phyloP scores from a whole-genome alignment of 2,329 filamentous ascomycete species.

The Aureobasidium sp. region DNA sequence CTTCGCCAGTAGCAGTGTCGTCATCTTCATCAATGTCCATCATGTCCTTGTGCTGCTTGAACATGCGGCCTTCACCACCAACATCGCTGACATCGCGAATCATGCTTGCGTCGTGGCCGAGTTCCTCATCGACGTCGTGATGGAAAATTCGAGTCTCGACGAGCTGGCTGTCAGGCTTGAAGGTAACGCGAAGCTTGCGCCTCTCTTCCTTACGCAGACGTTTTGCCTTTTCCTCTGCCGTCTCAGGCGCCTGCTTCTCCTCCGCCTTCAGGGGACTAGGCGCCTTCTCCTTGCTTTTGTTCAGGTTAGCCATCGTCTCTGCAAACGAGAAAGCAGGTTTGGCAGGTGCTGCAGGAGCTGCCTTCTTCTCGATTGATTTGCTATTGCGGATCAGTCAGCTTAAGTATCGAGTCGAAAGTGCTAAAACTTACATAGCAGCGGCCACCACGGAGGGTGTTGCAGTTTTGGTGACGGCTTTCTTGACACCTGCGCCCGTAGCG shows the following conservation, averaged over 20 bases:
- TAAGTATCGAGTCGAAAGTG: neutral
- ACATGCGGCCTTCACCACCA: conserved; percentile 50
- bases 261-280: conserved; percentile 37
- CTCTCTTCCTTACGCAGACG: conserved; percentile 65
- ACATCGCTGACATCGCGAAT: conserved; percentile 65
- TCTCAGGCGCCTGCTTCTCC: conserved; percentile 50
- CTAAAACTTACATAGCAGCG: conserved; percentile 8
- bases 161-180: conserved; percentile 59
- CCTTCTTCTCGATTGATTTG: conserved; percentile 16
- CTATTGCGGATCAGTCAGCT: neutral
- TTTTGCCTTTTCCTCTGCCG: conserved; percentile 56
- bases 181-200: conserved; percentile 60
- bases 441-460: conserved; percentile 14
- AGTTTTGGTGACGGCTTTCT: conserved; percentile 21
- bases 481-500: conserved; percentile 14
- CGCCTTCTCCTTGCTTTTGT: conserved; percentile 44
- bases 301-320: conserved; percentile 30
- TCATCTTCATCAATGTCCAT: conserved; percentile 57
- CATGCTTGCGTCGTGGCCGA: conserved; percentile 58
- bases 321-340: conserved; percentile 30
- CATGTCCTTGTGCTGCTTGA: conserved; percentile 54
- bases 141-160: conserved; percentile 61
- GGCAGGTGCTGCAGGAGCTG: conserved; percentile 12
- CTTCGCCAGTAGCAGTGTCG: conserved; percentile 43
- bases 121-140: conserved; percentile 62